Conservation (phyloP, 2,329 filamentous ascomycete genomes). For the Xylaria digitata region DNA sequence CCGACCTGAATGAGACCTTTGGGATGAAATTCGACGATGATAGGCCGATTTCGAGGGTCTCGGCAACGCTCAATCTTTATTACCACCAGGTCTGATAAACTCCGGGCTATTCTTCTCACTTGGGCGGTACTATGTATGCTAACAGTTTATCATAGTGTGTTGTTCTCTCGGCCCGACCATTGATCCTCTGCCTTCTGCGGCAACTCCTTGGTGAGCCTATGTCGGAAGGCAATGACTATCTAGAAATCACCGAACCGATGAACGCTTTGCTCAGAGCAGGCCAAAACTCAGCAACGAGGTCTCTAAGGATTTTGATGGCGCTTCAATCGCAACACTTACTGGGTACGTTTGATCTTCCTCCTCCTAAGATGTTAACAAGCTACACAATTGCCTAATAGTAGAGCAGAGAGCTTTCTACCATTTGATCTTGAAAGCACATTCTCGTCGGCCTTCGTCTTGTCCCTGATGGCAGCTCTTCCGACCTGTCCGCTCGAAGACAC, state of each 20-base stretch:
- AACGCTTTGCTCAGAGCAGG: constrained; percentile 18
- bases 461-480: constrained; percentile 18
- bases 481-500: constrained; percentile 9
- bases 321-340: constrained; percentile 23
- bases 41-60: constrained; percentile 21
- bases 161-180: constrained; percentile 14
- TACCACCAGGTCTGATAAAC: constrained; percentile 21
- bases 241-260: constrained; percentile 19
- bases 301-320: constrained; percentile 11
- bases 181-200: constrained; percentile 15
- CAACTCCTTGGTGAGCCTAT: constrained; percentile 7
- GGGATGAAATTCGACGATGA: constrained; percentile 22
- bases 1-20: constrained; percentile 13
- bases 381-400: not conserved
- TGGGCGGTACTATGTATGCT: not conserved
- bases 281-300: constrained; percentile 23
- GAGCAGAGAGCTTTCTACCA: constrained; percentile 20
- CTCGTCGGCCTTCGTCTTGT: constrained; percentile 20
- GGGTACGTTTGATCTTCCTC: not conserved
- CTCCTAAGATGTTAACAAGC: not conserved
- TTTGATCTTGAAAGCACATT: constrained; percentile 27
- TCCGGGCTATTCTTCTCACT: not conserved
- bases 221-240: not conserved
- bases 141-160: constrained; percentile 13
- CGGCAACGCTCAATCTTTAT: constrained; percentile 21